Conservation (phyloP, 2,329 filamentous ascomycete species). For the Diaporthe vaccinii region DNA sequence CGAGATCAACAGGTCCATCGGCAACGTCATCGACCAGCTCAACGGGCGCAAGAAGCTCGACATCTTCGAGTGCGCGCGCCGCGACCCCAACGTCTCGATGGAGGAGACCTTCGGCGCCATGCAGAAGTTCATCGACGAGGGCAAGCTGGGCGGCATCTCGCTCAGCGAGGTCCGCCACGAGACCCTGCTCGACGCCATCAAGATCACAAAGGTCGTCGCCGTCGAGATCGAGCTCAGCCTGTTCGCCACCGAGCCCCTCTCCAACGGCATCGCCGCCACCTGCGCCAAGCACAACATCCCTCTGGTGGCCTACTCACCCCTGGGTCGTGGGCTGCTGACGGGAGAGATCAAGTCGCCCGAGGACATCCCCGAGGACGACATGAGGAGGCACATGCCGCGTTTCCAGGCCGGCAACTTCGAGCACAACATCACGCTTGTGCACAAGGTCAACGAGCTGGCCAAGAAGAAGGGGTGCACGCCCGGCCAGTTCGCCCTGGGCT, state of each 20-base stretch:
- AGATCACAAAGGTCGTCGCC: constrained; percentile 58
- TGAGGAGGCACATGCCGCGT: constrained; percentile 63
- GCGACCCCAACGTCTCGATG: constrained; percentile 64
- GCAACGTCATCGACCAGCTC: constrained; percentile 65
- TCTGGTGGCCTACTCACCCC: constrained; percentile 70
- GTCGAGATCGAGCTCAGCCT: constrained; percentile 69
- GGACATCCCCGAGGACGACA: constrained; percentile 69
- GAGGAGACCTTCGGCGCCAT: constrained; percentile 59
- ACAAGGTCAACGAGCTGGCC: constrained; percentile 70
- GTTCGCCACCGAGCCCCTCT: constrained; percentile 61
- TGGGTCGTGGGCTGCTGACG: constrained; percentile 65
- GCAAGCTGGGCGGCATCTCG: constrained; percentile 64
- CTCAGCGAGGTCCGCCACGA: constrained; percentile 65
- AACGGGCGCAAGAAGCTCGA: constrained; percentile 72
- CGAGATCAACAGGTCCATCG: constrained; percentile 68
- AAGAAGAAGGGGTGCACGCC: constrained; percentile 70
- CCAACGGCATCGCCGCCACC: constrained; percentile 63
- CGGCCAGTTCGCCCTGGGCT: constrained; percentile 76
- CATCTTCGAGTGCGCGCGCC: constrained; percentile 70
- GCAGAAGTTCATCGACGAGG: constrained; percentile 62
- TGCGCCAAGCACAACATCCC: constrained; percentile 68
- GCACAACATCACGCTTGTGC: constrained; percentile 73
- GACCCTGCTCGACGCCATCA: constrained; percentile 63
- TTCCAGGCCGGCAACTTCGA: constrained; percentile 75
- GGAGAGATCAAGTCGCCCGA: constrained; percentile 64